Conservation (phyloP, 2,329 filamentous ascomycete genomes). For the Apiospora aurea region DNA sequence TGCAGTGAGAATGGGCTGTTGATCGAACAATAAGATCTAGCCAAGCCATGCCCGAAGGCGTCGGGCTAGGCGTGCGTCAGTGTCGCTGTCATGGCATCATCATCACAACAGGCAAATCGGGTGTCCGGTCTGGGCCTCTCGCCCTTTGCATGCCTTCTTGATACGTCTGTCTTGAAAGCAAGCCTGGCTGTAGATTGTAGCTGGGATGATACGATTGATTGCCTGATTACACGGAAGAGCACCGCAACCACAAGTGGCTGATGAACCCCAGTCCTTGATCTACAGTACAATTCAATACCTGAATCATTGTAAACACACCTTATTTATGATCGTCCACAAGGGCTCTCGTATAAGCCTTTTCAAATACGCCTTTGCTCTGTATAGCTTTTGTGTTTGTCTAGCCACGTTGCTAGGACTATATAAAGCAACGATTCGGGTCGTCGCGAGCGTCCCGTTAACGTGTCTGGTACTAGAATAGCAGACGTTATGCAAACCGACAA, state of each 20-base stretch:
- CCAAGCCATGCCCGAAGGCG: constrained; percentile 8
- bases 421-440: background rate
- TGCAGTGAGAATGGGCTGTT: background rate
- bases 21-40: background rate
- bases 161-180: background rate
- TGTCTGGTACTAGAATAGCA: background rate
- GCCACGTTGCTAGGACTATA: background rate
- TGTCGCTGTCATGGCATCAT: background rate
- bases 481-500: background rate
- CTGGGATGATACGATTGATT: no score
- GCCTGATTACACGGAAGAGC: background rate
- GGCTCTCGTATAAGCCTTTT: background rate
- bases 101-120: background rate
- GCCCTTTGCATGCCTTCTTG: background rate
- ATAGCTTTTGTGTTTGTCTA: background rate
- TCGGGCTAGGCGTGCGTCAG: background rate
- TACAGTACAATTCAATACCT: background rate
- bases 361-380: background rate
- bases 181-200: background rate
- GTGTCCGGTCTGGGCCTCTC: background rate
- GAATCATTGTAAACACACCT: background rate
- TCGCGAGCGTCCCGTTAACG: background rate
- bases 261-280: background rate
- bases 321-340: background rate
- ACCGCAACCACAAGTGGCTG: background rate